Conservation (phyloP, 2,329 filamentous ascomycete genomes). For the Zymoseptoria tritici region DNA sequence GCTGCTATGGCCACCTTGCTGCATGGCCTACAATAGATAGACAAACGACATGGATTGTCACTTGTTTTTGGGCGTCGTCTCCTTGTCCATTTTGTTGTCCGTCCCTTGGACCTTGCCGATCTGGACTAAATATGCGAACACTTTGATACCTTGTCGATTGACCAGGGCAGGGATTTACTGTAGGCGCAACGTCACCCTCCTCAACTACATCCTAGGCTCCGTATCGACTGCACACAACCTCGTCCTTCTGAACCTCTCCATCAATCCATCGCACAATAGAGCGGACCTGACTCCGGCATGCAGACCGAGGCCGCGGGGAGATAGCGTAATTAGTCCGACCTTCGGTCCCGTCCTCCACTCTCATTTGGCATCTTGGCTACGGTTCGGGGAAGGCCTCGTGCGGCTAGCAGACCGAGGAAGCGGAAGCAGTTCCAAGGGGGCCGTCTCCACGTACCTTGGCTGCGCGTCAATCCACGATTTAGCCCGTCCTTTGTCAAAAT, state of each 20-base stretch:
- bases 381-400: not conserved
- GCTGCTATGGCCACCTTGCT: not conserved
- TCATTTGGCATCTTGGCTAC: not conserved
- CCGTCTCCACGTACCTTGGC: not conserved
- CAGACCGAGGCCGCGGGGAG: too few species aligned
- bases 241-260: not conserved
- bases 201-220: not conserved
- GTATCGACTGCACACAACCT: not conserved
- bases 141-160: not conserved
- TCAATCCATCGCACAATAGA: not conserved
- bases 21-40: not conserved
- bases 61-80: not conserved
- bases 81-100: not conserved
- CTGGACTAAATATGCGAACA: not conserved
- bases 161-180: too few species aligned
- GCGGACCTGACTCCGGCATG: not conserved
- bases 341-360: too few species aligned
- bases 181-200: too few species aligned
- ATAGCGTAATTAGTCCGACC: too few species aligned
- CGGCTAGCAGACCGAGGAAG: not conserved
- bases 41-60: not conserved
- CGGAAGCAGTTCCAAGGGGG: not conserved
- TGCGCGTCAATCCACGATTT: not conserved
- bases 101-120: not conserved
- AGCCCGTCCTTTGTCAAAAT: not conserved